These are phyloP conservation scores for Diospyros kaki DNA, from an alignment of 148 eudicot species.

Conservation along the genomic window DNA sequence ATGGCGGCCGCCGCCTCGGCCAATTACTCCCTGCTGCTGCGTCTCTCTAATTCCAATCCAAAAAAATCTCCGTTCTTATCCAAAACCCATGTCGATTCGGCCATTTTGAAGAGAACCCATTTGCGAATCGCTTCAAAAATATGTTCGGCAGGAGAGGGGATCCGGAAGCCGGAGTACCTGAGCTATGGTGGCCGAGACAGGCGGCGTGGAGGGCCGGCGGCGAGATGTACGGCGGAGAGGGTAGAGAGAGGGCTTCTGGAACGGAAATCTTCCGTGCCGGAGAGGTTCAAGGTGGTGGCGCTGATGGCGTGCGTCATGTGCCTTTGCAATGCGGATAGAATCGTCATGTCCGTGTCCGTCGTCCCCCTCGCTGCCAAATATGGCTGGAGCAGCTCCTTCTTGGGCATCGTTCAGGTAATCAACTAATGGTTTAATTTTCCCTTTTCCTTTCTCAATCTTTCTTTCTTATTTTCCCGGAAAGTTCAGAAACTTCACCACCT, in stretches of 20 bases:
- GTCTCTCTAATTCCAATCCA: conserved; percentile 4
- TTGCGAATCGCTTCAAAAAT: conserved; percentile 10
- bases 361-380: conserved; percentile 74
- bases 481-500: background rate
- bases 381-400: conserved; percentile 72
- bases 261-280: conserved; percentile 27
- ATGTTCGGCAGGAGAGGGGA: background rate
- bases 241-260: conserved; percentile 32
- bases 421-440: too few relatives aligned
- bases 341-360: conserved; percentile 88
- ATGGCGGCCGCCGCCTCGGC: conserved; percentile 12
- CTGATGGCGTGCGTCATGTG: conserved; percentile 80
- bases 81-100: conserved; percentile 8
- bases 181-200: conserved; percentile 1
- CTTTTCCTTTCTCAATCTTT: background rate
- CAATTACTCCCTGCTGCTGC: background rate
- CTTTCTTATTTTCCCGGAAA: background rate
- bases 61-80: conserved; percentile 13
- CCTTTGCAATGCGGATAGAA: conserved; percentile 79
- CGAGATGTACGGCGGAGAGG: conserved; percentile 50
- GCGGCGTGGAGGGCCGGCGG: conserved; percentile 12
- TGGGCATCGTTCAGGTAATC: conserved; percentile 90
- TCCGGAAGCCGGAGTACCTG: conserved; percentile 2
- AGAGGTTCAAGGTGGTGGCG: conserved; percentile 73
- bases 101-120: conserved; percentile 12